Evolutionary conservation across 192 early-diverging fungal species (phyloP).

Genomic region (Coemansia sp.): DNA sequence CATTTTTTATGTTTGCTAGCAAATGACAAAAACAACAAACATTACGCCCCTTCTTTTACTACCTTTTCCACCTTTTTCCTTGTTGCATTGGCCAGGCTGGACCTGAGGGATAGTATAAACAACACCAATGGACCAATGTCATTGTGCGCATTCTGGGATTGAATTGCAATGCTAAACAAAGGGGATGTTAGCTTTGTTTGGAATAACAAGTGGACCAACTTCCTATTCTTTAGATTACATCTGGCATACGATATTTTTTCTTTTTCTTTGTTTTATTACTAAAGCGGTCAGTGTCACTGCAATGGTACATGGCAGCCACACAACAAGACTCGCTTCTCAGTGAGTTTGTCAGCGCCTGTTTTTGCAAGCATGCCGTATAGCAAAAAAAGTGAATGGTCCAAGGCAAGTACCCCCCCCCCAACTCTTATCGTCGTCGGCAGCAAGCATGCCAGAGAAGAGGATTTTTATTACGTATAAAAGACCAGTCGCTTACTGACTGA

Average conservation of each 20-base stretch:
- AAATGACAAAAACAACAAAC: background rate
- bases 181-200: background rate
- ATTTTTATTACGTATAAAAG: background rate
- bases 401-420: too few relatives aligned
- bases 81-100: background rate
- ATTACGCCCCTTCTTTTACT: background rate
- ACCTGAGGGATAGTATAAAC: constrained; percentile 8
- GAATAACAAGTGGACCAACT: background rate
- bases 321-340: background rate
- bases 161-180: background rate
- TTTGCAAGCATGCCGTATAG: background rate
- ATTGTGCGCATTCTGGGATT: background rate
- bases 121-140: background rate
- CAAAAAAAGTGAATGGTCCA: background rate
- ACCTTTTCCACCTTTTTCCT: background rate
- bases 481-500: background rate
- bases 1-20: background rate
- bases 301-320: background rate
- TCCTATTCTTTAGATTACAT: background rate
- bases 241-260: background rate
- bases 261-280: background rate
- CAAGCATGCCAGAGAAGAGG: background rate
- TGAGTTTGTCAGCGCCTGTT: background rate
- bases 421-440: background rate
- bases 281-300: constrained; percentile 8